Evolutionary conservation across 176 grass and related monocot genomes (phyloP).

Genomic region (Otatea glauca): DNA sequence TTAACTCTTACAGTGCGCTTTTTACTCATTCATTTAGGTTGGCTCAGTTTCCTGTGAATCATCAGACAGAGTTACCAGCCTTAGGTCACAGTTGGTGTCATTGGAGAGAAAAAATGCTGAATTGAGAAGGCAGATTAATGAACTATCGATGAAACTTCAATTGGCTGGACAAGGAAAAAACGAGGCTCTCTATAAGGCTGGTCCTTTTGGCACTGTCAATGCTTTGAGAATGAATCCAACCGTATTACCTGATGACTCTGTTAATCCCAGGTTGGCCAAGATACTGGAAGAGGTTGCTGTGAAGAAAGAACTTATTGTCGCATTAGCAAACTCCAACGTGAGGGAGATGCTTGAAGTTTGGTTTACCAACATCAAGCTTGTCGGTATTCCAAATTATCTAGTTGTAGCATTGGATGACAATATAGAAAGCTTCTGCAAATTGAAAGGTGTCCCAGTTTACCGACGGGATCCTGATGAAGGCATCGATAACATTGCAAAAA

Average conservation of each 20-base stretch:
- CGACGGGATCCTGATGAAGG: constrained; percentile 61
- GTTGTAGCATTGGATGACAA: constrained; percentile 75
- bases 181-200: constrained; percentile 55
- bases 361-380: constrained; percentile 65
- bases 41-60: constrained; percentile 51
- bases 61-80: constrained; percentile 44
- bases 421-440: constrained; percentile 63
- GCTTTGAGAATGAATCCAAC: constrained; percentile 67
- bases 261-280: constrained; percentile 66
- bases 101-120: constrained; percentile 62
- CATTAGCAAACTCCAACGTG: constrained; percentile 76
- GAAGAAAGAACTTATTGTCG: constrained; percentile 71
- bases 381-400: constrained; percentile 71
- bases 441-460: constrained; percentile 62
- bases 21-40: constrained; percentile 46
- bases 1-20: background rate
- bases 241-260: constrained; percentile 58
- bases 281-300: constrained; percentile 62
- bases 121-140: constrained; percentile 59
- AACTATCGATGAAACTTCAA: constrained; percentile 60
- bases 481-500: constrained; percentile 62
- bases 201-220: constrained; percentile 67
- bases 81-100: constrained; percentile 58
- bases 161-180: constrained; percentile 54
- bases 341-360: constrained; percentile 67